A percentile compares a stretch with the other conserved stretches of the same genome.
Evolutionary conservation across 2,329 filamentous ascomycete genomes (phyloP).

Genomic region (Cordyceps farinosa): DNA sequence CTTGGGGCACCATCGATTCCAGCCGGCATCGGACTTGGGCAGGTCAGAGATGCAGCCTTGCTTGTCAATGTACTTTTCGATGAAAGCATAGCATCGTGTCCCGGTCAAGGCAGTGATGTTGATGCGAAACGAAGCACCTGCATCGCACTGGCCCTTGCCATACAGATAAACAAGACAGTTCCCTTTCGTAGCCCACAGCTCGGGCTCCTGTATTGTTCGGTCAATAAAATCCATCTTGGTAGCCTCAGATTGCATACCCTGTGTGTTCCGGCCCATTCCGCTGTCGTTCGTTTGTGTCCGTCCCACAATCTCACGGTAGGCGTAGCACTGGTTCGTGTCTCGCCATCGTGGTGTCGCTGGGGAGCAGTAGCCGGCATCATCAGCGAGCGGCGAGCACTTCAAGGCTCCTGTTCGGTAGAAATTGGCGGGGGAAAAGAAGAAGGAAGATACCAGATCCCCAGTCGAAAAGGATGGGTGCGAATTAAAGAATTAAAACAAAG

Average conservation of each 20-base stretch:
- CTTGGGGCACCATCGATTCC: slow-evolving; percentile 30
- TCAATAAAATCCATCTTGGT: neutral
- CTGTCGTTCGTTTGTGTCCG: slow-evolving; percentile 1
- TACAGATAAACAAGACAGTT: slow-evolving; percentile 70
- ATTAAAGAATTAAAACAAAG: neutral
- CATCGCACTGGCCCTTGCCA: slow-evolving; percentile 58
- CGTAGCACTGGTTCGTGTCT: neutral
- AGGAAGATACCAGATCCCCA: slow-evolving; percentile 2
- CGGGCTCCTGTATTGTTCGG: slow-evolving; percentile 54
- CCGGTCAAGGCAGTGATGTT: slow-evolving; percentile 55
- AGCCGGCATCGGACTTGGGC: slow-evolving; percentile 28
- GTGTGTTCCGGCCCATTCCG: slow-evolving; percentile 10
- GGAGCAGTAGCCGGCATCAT: neutral
- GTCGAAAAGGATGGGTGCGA: neutral
- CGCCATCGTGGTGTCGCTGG: neutral
- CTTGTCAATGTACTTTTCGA: slow-evolving; percentile 48
- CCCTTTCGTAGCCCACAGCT: slow-evolving; percentile 65
- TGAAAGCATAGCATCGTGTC: slow-evolving; percentile 56
- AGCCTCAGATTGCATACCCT: slow-evolving; percentile 9
- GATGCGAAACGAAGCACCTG: slow-evolving; percentile 65
- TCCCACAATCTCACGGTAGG: slow-evolving; percentile 13
- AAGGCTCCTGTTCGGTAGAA: neutral
- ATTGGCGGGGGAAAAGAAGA: neutral
- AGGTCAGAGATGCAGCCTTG: slow-evolving; percentile 24
- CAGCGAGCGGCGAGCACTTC: neutral